phyloP scores from a whole-genome alignment of 768 basidiomycete genomes.

The Pleurotus djamor region DNA sequence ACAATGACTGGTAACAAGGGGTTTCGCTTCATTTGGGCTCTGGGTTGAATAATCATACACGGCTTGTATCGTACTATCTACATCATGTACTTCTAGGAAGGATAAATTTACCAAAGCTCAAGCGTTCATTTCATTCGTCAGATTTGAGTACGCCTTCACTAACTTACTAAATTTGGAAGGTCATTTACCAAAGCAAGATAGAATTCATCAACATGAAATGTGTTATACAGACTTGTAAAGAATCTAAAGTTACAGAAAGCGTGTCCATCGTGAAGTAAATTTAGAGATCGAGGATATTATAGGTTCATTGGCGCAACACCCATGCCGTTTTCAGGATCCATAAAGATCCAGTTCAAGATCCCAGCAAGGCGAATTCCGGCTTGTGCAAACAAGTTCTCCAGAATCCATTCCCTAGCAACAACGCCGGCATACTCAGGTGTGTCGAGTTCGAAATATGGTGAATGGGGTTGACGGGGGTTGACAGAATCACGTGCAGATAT shows the following conservation, averaged over 20 bases:
- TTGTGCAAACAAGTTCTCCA: conserved; percentile 83
- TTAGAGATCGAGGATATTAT: not conserved
- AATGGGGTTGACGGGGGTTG: conserved; percentile 6
- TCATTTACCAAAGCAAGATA: too few relatives aligned
- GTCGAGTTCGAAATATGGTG: conserved; percentile 65
- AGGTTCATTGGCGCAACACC: not conserved
- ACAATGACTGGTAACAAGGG: not conserved
- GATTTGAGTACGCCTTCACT: too few relatives aligned
- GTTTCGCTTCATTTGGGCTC: not conserved
- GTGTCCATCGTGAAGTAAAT: not conserved
- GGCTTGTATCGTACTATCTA: too few relatives aligned
- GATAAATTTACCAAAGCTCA: too few relatives aligned
- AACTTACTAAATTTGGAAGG: too few relatives aligned
- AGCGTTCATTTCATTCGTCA: too few relatives aligned
- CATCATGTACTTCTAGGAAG: too few relatives aligned
- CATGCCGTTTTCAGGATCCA: conserved; percentile 22
- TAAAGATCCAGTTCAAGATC: conserved; percentile 74
- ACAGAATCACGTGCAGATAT: conserved; percentile 10
- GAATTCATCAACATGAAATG: too few relatives aligned
- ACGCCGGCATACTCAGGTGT: conserved; percentile 76
- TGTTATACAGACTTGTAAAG: too few relatives aligned
- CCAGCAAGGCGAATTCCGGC: conserved; percentile 85
- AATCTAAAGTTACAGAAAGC: too few relatives aligned
- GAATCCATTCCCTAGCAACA: conserved; percentile 62
- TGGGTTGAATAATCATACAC: not conserved